Evolutionary conservation across 192 early-diverging fungal genomes (phyloP), one percentile per base, ranked within the genome.

Genomic region (Backusella psychrophila): DNA sequence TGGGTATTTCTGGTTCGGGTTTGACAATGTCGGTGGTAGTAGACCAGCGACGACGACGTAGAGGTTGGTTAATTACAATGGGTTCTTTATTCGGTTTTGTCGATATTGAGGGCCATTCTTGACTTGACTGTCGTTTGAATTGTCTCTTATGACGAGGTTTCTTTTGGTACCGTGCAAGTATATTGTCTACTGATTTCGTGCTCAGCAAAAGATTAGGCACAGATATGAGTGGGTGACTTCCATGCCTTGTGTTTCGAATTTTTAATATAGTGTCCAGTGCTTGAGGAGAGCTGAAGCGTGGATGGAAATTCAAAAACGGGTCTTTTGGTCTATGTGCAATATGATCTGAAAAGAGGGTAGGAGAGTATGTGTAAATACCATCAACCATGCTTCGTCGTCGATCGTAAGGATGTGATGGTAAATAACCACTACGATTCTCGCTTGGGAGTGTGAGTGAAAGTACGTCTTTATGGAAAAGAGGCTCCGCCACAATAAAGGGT

Each of bases 31-130:
- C 53, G 14, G 71, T 42, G 69, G 76, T 26, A 6, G 76, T 77
- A 14, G 76, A 77, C 76, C 76, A 77, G n/a, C 76, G 69, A 44
- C 76, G 65, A 9, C 49, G 66, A 15, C 76, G 69, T 66, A 66
- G 15, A 6, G 72, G 33, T 42, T 44, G 39, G 49, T 71, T 12
- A 35, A 38, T 38, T 36, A 69, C 21, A 36, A 69, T 69, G 38
- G 35, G 34, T 46, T 49, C 36, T 26, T 23, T 46, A 29, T 33
- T 71, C 5, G 44, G 35, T 17, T 26, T 44, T 46, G 56, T 26
- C 3, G 56, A 63, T 26, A 63, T 63, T 2, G 56, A 63, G 9
- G 56, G 56, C 56, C 56, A 63, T 29, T 63, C 56, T 49, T 71
- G 26, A 12, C 23, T 71, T 29, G n/a, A 49, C 17, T 42, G 6